Base-by-base conservation (phyloP, 306 rosid species). In the Corylus avellana region DNA sequence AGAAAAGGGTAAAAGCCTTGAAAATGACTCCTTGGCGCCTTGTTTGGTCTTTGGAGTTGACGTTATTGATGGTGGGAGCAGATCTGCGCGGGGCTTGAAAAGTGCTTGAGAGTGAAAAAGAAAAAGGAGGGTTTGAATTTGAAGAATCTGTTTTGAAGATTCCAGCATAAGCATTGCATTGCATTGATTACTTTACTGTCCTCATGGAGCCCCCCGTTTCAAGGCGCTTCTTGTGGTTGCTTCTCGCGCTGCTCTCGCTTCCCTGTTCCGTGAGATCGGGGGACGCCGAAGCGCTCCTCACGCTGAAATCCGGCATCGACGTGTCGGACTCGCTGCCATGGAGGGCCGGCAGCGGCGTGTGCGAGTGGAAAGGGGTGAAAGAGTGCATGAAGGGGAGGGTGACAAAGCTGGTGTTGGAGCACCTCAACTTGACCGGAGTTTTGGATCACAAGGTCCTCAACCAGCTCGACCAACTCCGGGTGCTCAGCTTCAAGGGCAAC, bases 381-480 rank as follows among this genome's bases (percentile, higher is more conserved):
- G 93, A 90, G 7, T 95, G 99, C 84, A 79, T 63, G 76, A 72
- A 83, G 48, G 99, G 99, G 9, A 90, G 89, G 32, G 99, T 93
- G 9, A 80, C 90, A 5, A 95, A 95, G 87, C 90, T 95, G 1
- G 98, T 91, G 1, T 81, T 95, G 8, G 99, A 95, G 85, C 18
- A 77, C 70, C 79, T 81, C 27, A 95, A 90, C 81, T 81, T 95
- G 80, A 89, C 93, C 0, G 99, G 97, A 0, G 49, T 80, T 48
- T 77, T 95, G 29, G 88, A 93, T n/a, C 77, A 58, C 16, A 85
- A 83, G 70, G 86, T 90, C 78, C 58, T 95, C 74, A 89, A 81
- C 78, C 94, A 74, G 25, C 80, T 95, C 32, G 99, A 95, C 84
- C 98, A 95, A 68, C 94, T 95, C 73, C 85, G 99, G 51, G 99